phyloP scores from a whole-genome alignment of 176 grass and related monocot genomes.

The Cenchrus fungigraminus region DNA sequence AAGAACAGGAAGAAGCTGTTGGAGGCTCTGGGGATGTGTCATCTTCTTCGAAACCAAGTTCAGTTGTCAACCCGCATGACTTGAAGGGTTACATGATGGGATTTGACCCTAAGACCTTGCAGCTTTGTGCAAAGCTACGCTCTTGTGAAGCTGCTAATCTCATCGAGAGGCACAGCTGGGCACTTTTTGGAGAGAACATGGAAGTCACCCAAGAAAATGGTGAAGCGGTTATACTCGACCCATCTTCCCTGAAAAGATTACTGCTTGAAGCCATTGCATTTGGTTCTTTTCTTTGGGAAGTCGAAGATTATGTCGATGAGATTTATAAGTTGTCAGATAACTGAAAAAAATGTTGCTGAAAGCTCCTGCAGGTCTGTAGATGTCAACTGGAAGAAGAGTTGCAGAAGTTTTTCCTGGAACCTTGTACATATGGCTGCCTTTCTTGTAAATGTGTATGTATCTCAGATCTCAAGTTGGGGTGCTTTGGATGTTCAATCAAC shows the following conservation, averaged over 20 bases:
- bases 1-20: conserved; percentile 47
- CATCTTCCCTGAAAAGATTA: conserved; percentile 51
- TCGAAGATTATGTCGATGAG: conserved; percentile 53
- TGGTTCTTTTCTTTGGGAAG: conserved; percentile 74
- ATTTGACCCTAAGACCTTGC: conserved; percentile 62
- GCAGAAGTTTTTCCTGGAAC: not conserved
- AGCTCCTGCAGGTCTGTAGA: conserved; percentile 36
- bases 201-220: conserved; percentile 36
- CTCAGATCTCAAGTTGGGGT: not conserved
- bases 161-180: conserved; percentile 66
- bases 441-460: conserved; percentile 27
- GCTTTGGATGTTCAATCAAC: not conserved
- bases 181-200: conserved; percentile 44
- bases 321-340: conserved; percentile 55
- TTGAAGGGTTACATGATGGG: conserved; percentile 66
- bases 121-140: conserved; percentile 64
- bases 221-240: conserved; percentile 47
- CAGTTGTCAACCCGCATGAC: conserved; percentile 34
- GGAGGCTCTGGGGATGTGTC: conserved; percentile 34
- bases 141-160: conserved; percentile 53
- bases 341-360: conserved; percentile 33
- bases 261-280: conserved; percentile 78
- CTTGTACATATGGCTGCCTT: conserved; percentile 35
- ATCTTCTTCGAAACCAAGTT: conserved; percentile 47
- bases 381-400: not conserved